Base-by-base conservation (phyloP, 805 yeast genomes). In the Wickerhamiella slavikovae region DNA sequence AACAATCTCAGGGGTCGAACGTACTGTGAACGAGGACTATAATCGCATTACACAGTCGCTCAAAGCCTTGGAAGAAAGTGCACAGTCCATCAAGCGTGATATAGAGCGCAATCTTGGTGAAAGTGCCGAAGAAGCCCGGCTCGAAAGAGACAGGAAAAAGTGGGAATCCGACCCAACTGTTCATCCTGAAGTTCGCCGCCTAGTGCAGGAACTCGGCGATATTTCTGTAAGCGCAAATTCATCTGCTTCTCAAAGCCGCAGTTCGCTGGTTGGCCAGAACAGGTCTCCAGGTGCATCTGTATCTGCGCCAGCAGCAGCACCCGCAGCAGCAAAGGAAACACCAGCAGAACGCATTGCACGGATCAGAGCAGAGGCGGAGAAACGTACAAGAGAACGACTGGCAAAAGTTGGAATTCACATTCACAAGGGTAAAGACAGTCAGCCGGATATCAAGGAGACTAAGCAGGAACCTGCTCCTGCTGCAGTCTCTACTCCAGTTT, bases 111-210 rank as follows among this genome's bases (percentile, higher is more conserved):
- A 68, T 37, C 31, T 42, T n/a, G 55, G 62, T 25, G 61, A 24
- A 40, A 35, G 62, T 7, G 30, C 40, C 3, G 43, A 37, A 2
- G 55, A 48, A 23, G 38, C 47, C 10, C 36, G 38, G 10, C 38
- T 28, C 13, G 58, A 55, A 24, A 43, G 61, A n/a, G 75, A 73
- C 4, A 61, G 66, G 25, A 62, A 67, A 21, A 71, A 74, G 43
- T 83, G 83, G 79, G 93, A 77, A 37, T 62, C 67, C 27, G 94
- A 92, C 9, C 55, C 70, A 23, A 92, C 83, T 23, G 71, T 80
- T 17, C 69, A 66, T 40, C 63, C 68, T n/a, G 60, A 66, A 22
- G 83, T 79, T 25, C 60, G 64, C 31, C 54, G 55, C 4, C 70
- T 83, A 38, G 68, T 83, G 36, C 54, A 54, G 27, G 64, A 64